Evolutionary conservation across 805 yeast species (phyloP), one percentile per base, ranked within the genome.

Genomic region (Saccharomycopsis sp.): DNA sequence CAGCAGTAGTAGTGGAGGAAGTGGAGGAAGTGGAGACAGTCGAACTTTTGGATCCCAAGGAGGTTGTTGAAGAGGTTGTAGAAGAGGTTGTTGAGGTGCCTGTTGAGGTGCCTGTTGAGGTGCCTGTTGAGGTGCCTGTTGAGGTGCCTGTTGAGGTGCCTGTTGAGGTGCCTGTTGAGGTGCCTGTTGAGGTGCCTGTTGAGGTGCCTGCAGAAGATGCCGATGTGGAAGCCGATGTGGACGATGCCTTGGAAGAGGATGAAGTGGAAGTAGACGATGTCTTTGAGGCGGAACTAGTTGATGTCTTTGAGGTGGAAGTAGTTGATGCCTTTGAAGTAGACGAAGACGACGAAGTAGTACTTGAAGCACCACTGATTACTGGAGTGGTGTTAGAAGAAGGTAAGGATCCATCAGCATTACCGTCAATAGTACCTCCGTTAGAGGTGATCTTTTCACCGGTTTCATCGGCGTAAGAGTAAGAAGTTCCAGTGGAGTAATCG

Each of bases 401-500:
- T 44, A 58, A 57, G 22, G 57, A 41, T 24, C 42, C 62, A 34
- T 53, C 41, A 9, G 41, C 17, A 29, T 54, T 52, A 19, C 55
- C 58, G 20, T 69, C 41, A 42, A 64, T 52, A 52, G 58, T 61
- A 60, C 72, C 72, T 47, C 61, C 61, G 51, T 67, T 66, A 53
- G 69, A 64, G 19, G 58, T 66, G 20, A 66, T 59, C 9, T 44
- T 47, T 38, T 69, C 64, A 56, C 92, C 93, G 14, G 82, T 66
- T 25, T 73, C 69, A 65, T 79, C 88, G 56, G 74, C 66, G 64
- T 78, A 79, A 41, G 64, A 61, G 65, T 80, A 79, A 55, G 66
- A 67, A 2, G 70, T 57, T n/a, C 84, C 84, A 8, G 79, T 69
- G 22, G 83, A 79, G 65, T 80, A 79, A 64, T 79, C 83, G 50